Evolutionary conservation across 2,329 filamentous ascomycete genomes (phyloP).

Genomic region (Simplicillium sp.): DNA sequence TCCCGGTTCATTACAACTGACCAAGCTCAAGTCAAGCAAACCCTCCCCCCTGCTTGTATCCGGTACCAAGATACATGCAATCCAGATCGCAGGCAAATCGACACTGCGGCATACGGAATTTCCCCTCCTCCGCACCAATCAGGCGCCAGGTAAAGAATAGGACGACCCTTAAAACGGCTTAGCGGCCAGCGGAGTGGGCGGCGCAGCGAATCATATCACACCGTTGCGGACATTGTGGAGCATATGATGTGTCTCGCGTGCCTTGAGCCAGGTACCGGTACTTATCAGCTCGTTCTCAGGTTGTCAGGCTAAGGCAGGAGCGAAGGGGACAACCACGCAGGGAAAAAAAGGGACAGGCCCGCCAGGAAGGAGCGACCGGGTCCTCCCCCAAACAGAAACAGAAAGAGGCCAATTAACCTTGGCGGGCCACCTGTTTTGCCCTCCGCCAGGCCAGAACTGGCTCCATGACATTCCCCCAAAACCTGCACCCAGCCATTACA

Average conservation of each 20-base stretch:
- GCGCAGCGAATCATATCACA: not conserved
- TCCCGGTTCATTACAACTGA: too few species aligned
- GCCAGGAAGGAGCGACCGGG: too few species aligned
- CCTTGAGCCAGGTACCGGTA: not conserved
- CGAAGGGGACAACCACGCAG: too few species aligned
- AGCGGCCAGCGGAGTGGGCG: conserved; percentile 1
- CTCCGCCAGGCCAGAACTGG: too few species aligned
- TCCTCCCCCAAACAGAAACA: too few species aligned
- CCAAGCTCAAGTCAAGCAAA: too few species aligned
- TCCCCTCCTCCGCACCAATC: conserved; percentile 4
- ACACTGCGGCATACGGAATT: conserved; percentile 4
- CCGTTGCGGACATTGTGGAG: not conserved
- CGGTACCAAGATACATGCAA: not conserved
- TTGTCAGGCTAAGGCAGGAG: too few species aligned
- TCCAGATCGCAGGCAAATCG: conserved; percentile 2
- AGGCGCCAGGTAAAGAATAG: not conserved
- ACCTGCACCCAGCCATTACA: too few species aligned
- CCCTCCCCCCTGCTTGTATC: conserved; percentile 11
- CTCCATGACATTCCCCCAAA: too few species aligned
- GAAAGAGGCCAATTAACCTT: too few species aligned
- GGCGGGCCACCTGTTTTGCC: too few species aligned
- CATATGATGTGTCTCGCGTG: not conserved
- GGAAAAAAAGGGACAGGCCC: too few species aligned
- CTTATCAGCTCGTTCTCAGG: not conserved
- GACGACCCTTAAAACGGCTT: not conserved